Percentiles rank a stretch among this genome's conserved stretches.
Evolutionary conservation across 2,329 filamentous ascomycete genomes (phyloP).

Genomic region (Sporothrix dimorphospora): DNA sequence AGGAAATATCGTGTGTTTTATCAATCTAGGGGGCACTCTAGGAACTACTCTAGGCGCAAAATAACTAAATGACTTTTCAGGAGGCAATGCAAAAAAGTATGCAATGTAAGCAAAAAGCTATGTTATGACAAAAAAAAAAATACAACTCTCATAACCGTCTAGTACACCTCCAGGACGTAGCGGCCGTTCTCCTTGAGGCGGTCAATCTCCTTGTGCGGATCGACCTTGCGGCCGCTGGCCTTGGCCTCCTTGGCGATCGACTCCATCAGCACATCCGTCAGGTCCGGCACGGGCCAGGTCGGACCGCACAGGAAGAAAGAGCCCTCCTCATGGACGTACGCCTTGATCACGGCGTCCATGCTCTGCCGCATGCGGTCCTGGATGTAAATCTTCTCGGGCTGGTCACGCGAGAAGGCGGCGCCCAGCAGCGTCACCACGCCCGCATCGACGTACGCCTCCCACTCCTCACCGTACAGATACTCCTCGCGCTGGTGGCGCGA

Average conservation of each 20-base stretch:
- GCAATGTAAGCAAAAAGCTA: neutral
- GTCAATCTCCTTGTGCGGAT: slow-evolving; percentile 90
- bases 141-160: slow-evolving; percentile 41
- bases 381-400: slow-evolving; percentile 98
- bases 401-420: slow-evolving; percentile 92
- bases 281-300: slow-evolving; percentile 97
- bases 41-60: slow-evolving; percentile 1
- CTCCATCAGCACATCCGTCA: slow-evolving; percentile 91
- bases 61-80: neutral
- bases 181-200: slow-evolving; percentile 91
- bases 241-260: slow-evolving; percentile 79
- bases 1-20: neutral
- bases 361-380: slow-evolving; percentile 97
- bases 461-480: slow-evolving; percentile 98
- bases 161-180: slow-evolving; percentile 98
- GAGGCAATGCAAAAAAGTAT: neutral
- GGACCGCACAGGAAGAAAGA: slow-evolving; percentile 97
- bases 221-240: slow-evolving; percentile 75
- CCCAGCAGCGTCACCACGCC: slow-evolving; percentile 94
- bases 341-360: slow-evolving; percentile 76
- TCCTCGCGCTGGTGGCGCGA: slow-evolving; percentile 97
- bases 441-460: slow-evolving; percentile 96
- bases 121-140: neutral
- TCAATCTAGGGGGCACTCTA: slow-evolving; percentile 7
- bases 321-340: slow-evolving; percentile 85